Base-by-base conservation (phyloP, 257 asterid genomes). In the Capsicum chinense region DNA sequence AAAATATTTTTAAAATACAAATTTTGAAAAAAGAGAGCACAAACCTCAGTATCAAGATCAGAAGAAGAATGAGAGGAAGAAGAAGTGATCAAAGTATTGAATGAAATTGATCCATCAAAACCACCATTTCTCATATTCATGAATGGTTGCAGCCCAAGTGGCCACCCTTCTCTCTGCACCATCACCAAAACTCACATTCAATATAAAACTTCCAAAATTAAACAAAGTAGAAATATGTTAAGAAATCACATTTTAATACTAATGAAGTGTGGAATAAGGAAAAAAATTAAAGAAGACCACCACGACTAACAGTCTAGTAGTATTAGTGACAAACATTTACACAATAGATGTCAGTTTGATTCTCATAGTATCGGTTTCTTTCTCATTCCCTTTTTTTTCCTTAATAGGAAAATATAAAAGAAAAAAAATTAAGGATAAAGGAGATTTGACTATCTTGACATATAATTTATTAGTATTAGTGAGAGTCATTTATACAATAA, bases 101-200 rank as follows among this genome's bases (percentile, higher is more conserved):
- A 92, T 39, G 98, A 92, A 86, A 88, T 88, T 50, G 97, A 93
- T 76, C 93, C 93, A 84, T 87, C 85, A 37, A 86, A 69, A 92
- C 88, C 13, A 64, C 83, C 7, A 91, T 56, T 76, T 74, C 94
- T 88, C 19, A 86, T 85, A 87, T 91, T 88, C 82, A 92, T 88
- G 80, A 92, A 39, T 68, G 97, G 95, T 19, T 91, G 93, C 66
- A 93, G 90, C 83, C 97, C 97, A 88, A 93, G 85, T 64, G 97
- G 97, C 97, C 96, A 93, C 9, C 97, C 96, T 84, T 88, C 95
- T 90, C 92, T 94, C 94, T 93, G 90, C 87, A 10, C 26, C 47
- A 62, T 62, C 69, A 62, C 33, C 37, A 14, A 37, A 67, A 68
- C 10, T 90, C 6, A 76, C 67, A 64, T 86, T 68, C 76, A 67